Conservation (phyloP, 805 yeast genomes). For the Nakazawaea molendinolei region DNA sequence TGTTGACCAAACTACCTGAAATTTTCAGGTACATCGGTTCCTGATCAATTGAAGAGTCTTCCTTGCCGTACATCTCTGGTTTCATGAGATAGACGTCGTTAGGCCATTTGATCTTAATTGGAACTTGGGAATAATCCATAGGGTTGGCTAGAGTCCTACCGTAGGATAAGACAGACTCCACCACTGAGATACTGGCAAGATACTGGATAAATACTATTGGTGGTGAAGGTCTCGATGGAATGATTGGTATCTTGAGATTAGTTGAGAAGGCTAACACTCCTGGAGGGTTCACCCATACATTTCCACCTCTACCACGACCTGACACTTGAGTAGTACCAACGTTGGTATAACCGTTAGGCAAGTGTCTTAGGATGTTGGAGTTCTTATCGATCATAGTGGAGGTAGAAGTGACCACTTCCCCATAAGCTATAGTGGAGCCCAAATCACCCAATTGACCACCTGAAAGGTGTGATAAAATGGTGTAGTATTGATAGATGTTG, state of each 20-base stretch:
- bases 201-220: constrained; percentile 84
- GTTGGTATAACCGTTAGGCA: constrained; percentile 67
- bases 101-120: constrained; percentile 91
- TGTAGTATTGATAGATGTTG: constrained; percentile 51
- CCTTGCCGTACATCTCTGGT: constrained; percentile 46
- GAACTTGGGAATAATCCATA: constrained; percentile 48
- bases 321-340: constrained; percentile 80
- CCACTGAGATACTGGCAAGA: constrained; percentile 72
- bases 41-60: constrained; percentile 26
- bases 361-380: constrained; percentile 41
- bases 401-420: constrained; percentile 89
- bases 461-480: constrained; percentile 9
- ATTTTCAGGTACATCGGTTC: constrained; percentile 70
- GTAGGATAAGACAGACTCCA: constrained; percentile 66
- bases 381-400: constrained; percentile 73
- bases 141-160: constrained; percentile 22
- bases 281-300: constrained; percentile 89
- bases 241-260: constrained; percentile 51
- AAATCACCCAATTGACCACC: constrained; percentile 25
- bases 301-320: constrained; percentile 94
- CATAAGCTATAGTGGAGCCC: constrained; percentile 67
- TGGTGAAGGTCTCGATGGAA: constrained; percentile 34
- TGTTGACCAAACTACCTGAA: constrained; percentile 80
- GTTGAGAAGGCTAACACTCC: constrained; percentile 86
- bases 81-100: constrained; percentile 78